These are phyloP conservation scores for Ceratobasidium sp. DNA, from an alignment of 1,284 basidiomycete genomes.

Conservation along the genomic window DNA sequence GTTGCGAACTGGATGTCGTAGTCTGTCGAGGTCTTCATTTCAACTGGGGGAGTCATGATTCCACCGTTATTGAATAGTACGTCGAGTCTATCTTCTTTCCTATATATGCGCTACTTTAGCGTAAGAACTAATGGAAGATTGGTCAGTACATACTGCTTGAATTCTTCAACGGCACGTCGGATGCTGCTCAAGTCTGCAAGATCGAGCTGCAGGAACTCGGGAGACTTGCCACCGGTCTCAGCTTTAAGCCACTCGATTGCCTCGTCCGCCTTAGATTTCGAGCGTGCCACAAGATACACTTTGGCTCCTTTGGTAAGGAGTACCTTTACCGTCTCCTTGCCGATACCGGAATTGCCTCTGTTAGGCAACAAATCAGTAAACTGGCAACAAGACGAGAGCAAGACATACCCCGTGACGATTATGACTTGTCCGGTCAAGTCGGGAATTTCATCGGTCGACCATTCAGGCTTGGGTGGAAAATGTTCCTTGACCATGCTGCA, in stretches of 20 bases:
- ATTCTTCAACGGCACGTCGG: slow-evolving; percentile 59
- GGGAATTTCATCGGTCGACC: slow-evolving; percentile 42
- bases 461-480: slow-evolving; percentile 42
- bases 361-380: neutral
- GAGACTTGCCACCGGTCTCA: slow-evolving; percentile 53
- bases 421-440: slow-evolving; percentile 47
- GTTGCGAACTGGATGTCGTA: slow-evolving; percentile 67
- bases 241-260: slow-evolving; percentile 57
- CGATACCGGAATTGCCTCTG: slow-evolving; percentile 19
- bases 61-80: slow-evolving; percentile 66
- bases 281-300: slow-evolving; percentile 55
- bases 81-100: slow-evolving; percentile 58
- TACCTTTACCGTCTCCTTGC: neutral
- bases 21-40: slow-evolving; percentile 59
- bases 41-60: slow-evolving; percentile 59
- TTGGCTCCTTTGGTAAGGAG: slow-evolving; percentile 51
- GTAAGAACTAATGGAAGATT: neutral
- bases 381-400: neutral
- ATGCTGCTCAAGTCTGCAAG: slow-evolving; percentile 64
- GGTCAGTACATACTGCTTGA: slow-evolving; percentile 53
- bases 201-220: slow-evolving; percentile 64
- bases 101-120: slow-evolving; percentile 40
- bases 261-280: slow-evolving; percentile 48
- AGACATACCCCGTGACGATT: slow-evolving; percentile 48
- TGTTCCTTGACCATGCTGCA: neutral